phyloP scores from a whole-genome alignment of 805 yeast species.

The Starmera pachycereana region DNA sequence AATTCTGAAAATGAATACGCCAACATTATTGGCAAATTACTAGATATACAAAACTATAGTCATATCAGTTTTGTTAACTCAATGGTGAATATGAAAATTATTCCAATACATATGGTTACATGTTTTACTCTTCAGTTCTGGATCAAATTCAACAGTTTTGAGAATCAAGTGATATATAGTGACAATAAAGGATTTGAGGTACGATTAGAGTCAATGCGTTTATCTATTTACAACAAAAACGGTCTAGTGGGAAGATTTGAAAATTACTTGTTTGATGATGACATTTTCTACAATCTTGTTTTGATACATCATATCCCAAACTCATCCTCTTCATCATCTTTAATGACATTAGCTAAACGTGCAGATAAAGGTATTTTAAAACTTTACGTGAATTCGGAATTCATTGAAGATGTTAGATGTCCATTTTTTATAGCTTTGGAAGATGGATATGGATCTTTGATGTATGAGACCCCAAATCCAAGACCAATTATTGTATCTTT shows the following conservation, averaged over 20 bases:
- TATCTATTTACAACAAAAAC: not conserved
- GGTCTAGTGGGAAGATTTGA: not conserved
- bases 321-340: not conserved
- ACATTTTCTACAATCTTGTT: not conserved
- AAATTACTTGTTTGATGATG: not conserved
- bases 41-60: not conserved
- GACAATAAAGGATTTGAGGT: not conserved
- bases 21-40: not conserved
- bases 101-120: not conserved
- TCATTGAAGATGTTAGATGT: not conserved
- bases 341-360: not conserved
- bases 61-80: not conserved
- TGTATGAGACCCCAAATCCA: not conserved
- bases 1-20: not conserved
- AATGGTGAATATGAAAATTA: not conserved
- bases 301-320: not conserved
- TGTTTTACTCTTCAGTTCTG: not conserved
- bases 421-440: not conserved
- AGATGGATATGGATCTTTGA: not conserved
- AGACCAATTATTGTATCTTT: constrained; percentile 1
- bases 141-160: not conserved
- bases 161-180: not conserved
- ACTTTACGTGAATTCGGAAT: not conserved
- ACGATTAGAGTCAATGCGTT: not conserved
- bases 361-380: not conserved